Conservation (phyloP, 176 grass and related monocot species). For the Avena sativa region DNA sequence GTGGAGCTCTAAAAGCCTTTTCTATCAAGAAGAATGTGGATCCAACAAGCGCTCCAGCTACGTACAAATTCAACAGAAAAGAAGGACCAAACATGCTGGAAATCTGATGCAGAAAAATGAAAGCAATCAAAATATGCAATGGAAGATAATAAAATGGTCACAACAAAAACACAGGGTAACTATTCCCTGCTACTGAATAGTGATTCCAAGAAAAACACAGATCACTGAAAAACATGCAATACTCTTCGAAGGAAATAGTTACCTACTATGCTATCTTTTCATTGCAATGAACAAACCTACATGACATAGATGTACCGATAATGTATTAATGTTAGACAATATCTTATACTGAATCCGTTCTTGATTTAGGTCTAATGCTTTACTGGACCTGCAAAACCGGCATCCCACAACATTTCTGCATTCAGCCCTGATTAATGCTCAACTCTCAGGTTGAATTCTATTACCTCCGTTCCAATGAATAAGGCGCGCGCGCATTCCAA, state of each 20-base stretch:
- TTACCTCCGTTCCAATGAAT: too few species aligned
- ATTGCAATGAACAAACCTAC: not conserved
- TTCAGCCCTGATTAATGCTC: slow-evolving; percentile 19
- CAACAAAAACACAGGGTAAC: slow-evolving; percentile 14
- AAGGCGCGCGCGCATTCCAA: too few species aligned
- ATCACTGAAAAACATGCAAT: not conserved
- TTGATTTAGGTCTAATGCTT: not conserved
- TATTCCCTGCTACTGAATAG: not conserved
- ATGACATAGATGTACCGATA: not conserved
- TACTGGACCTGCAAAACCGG: not conserved
- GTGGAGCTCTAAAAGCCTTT: slow-evolving; percentile 70
- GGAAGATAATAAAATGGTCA: slow-evolving; percentile 25
- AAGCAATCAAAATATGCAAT: slow-evolving; percentile 27
- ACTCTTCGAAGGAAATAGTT: not conserved
- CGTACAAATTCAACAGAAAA: slow-evolving; percentile 78
- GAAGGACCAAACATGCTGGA: slow-evolving; percentile 66
- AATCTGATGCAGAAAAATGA: slow-evolving; percentile 58
- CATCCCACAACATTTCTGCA: slow-evolving; percentile 8
- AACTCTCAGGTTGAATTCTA: slow-evolving; percentile 6
- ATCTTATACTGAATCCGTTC: not conserved
- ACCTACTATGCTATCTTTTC: not conserved
- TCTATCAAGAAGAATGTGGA: slow-evolving; percentile 75
- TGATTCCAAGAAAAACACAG: not conserved
- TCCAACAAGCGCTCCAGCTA: slow-evolving; percentile 81
- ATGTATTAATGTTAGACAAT: not conserved